Evolutionary conservation across 2,329 filamentous ascomycete species (phyloP).

Genomic region (Calonectria leucothoes): DNA sequence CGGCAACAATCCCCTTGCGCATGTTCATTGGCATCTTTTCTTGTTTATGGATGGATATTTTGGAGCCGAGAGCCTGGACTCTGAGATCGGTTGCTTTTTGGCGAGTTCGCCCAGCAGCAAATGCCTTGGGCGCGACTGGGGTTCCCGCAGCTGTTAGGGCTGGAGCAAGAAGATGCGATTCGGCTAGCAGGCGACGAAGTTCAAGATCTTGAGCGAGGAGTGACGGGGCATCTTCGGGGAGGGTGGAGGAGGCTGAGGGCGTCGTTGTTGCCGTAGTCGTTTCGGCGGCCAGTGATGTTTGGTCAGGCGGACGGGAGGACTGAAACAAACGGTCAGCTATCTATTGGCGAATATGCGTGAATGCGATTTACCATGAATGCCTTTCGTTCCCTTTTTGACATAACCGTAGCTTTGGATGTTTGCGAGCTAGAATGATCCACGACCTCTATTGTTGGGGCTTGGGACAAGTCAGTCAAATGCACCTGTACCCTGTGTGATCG

Average conservation of each 20-base stretch:
- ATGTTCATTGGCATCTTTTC: constrained; percentile 90
- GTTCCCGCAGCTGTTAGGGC: constrained; percentile 58
- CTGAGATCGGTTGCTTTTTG: constrained; percentile 87
- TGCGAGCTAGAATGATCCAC: constrained; percentile 67
- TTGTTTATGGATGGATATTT: constrained; percentile 78
- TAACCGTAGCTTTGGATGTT: constrained; percentile 51
- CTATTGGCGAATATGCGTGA: neutral
- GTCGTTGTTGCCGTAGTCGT: constrained; percentile 34
- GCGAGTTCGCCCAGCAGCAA: constrained; percentile 75
- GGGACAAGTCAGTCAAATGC: neutral
- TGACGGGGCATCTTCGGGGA: constrained; percentile 69
- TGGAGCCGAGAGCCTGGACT: constrained; percentile 84
- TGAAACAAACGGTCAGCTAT: constrained; percentile 26
- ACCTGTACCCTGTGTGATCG: neutral
- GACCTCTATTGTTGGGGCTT: constrained; percentile 62
- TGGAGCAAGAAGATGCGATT: constrained; percentile 83
- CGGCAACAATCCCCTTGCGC: constrained; percentile 83
- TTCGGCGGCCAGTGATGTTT: constrained; percentile 36
- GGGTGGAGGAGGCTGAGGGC: constrained; percentile 45
- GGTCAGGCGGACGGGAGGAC: constrained; percentile 63
- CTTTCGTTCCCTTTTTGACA: constrained; percentile 78
- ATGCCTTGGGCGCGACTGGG: constrained; percentile 54
- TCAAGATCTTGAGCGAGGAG: constrained; percentile 93
- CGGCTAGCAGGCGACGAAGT: constrained; percentile 87
- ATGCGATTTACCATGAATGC: constrained; percentile 74